phyloP scores from a whole-genome alignment of 768 basidiomycete species.

The Chalciporus sphaerocephalus region DNA sequence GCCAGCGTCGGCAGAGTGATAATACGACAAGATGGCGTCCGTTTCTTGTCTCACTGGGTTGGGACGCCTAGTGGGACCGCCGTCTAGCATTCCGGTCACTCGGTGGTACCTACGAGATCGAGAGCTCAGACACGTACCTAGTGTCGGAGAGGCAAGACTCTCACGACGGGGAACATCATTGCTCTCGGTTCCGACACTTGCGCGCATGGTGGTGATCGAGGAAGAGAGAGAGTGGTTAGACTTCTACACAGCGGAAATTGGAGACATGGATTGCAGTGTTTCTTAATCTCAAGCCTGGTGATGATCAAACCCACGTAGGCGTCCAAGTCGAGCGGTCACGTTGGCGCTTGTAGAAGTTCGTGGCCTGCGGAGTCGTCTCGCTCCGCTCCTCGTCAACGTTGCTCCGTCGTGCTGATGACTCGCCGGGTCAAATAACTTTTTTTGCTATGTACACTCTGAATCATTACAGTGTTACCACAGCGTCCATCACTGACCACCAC shows the following conservation, averaged over 20 bases:
- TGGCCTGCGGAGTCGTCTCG: too few relatives aligned
- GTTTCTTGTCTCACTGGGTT: slow-evolving; percentile 30
- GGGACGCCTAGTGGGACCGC: slow-evolving; percentile 1
- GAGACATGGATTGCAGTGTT: slow-evolving; percentile 6
- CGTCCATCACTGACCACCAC: slow-evolving; percentile 20
- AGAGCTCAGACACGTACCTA: background rate
- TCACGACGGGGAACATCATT: background rate
- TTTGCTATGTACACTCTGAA: background rate
- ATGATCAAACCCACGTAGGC: too few relatives aligned
- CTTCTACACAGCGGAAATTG: slow-evolving; percentile 12
- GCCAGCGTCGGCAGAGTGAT: slow-evolving; percentile 50
- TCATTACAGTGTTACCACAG: slow-evolving; percentile 1
- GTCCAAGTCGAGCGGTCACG: too few relatives aligned
- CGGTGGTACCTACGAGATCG: background rate
- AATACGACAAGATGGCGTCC: slow-evolving; percentile 48
- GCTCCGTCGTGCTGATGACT: too few relatives aligned
- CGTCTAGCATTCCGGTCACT: slow-evolving; percentile 1
- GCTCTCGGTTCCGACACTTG: background rate
- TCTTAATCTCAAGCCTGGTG: too few relatives aligned
- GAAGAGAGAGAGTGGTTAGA: background rate
- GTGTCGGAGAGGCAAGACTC: background rate
- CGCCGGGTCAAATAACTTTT: too few relatives aligned
- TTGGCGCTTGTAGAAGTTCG: too few relatives aligned
- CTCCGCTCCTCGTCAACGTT: slow-evolving; percentile 5
- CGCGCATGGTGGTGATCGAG: slow-evolving; percentile 11